These are phyloP conservation scores for Hypericum perforatum DNA, from an alignment of 345 rosid genomes.

Conservation along the genomic window DNA sequence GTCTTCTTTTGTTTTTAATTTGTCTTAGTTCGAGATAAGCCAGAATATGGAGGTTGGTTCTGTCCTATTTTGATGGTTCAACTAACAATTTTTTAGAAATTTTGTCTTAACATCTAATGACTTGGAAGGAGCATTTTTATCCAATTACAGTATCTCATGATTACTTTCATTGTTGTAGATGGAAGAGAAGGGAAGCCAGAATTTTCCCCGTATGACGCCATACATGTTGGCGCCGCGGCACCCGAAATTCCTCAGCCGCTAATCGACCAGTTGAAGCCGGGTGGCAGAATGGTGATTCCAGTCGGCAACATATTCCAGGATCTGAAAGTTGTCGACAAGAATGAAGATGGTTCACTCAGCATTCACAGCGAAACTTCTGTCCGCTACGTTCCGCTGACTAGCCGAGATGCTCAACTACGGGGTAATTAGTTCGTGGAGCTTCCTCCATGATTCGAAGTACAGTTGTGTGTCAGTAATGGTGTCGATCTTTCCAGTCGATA, in stretches of 20 bases:
- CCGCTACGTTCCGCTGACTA: conserved; percentile 89
- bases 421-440: conserved; percentile 3
- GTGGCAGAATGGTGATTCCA: conserved; percentile 96
- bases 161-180: conserved; percentile 31
- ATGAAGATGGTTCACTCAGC: conserved; percentile 64
- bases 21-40: too few species aligned
- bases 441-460: background rate
- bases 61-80: too few species aligned
- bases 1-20: too few species aligned
- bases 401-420: conserved; percentile 63
- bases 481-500: conserved; percentile 2
- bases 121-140: too few species aligned
- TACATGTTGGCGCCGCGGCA: conserved; percentile 98
- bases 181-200: conserved; percentile 90
- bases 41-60: too few species aligned
- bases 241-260: conserved; percentile 73
- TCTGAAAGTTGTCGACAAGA: conserved; percentile 67
- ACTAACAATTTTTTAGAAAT: too few species aligned
- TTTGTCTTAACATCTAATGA: too few species aligned
- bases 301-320: conserved; percentile 79
- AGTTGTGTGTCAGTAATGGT: conserved; percentile 13
- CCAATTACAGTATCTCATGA: too few species aligned
- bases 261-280: conserved; percentile 88
- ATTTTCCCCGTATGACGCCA: conserved; percentile 83
- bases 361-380: conserved; percentile 57